phyloP scores from a whole-genome alignment of 1,284 basidiomycete genomes.

The Lignosus rhinocerotis region DNA sequence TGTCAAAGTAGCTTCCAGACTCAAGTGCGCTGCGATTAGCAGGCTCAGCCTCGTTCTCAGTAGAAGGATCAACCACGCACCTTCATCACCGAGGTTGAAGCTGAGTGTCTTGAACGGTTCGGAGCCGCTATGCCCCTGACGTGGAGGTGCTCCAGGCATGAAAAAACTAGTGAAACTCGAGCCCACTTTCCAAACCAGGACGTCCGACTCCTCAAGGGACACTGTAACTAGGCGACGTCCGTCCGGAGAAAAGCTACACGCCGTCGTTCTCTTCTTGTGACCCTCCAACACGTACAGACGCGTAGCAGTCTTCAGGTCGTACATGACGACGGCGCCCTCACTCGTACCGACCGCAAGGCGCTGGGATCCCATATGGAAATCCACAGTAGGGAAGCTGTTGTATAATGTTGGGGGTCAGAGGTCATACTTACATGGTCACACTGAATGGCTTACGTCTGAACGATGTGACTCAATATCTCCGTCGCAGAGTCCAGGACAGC shows the following conservation, averaged over 20 bases:
- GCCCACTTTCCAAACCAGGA: slow-evolving; percentile 91
- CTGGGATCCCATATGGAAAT: slow-evolving; percentile 86
- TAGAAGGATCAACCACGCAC: slow-evolving; percentile 35
- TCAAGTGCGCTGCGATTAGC: slow-evolving; percentile 59
- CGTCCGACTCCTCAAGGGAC: slow-evolving; percentile 80
- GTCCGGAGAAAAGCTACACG: slow-evolving; percentile 90
- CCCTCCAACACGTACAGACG: slow-evolving; percentile 94
- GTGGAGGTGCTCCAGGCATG: slow-evolving; percentile 86
- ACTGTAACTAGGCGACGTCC: slow-evolving; percentile 88
- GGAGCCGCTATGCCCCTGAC: slow-evolving; percentile 82
- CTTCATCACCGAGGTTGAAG: slow-evolving; percentile 71
- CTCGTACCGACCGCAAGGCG: slow-evolving; percentile 91
- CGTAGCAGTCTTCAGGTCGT: slow-evolving; percentile 95
- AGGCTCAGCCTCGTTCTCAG: background rate
- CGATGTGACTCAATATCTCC: slow-evolving; percentile 88
- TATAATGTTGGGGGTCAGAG: background rate
- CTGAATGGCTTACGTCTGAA: slow-evolving; percentile 68
- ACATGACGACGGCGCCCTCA: slow-evolving; percentile 94
- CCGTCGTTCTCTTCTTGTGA: slow-evolving; percentile 78
- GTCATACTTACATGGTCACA: too few relatives aligned
- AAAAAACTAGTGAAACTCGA: slow-evolving; percentile 86
- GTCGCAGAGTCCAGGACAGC: slow-evolving; percentile 90
- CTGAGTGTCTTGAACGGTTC: slow-evolving; percentile 83
- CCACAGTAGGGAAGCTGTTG: slow-evolving; percentile 84
- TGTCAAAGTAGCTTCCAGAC: slow-evolving; percentile 68